Evolutionary conservation across 768 basidiomycete genomes (phyloP).

Genomic region (Thelephora aurantiotincta): DNA sequence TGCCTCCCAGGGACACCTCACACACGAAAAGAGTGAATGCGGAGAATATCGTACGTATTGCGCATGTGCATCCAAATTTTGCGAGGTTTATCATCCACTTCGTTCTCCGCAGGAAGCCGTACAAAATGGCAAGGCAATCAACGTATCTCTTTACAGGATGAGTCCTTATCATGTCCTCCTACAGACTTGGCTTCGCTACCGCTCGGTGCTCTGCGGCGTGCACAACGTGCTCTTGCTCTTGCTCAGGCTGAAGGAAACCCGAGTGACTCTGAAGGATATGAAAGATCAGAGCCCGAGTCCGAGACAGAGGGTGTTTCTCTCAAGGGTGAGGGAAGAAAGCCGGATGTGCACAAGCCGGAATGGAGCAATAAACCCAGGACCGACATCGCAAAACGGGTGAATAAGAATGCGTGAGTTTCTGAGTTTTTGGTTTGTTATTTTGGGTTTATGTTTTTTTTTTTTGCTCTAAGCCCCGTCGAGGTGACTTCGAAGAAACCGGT

Average conservation of each 20-base stretch:
- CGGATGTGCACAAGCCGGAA: conserved; percentile 18
- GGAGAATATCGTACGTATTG: background rate
- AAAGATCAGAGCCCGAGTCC: conserved; percentile 7
- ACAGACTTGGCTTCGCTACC: conserved; percentile 13
- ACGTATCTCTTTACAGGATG: no score
- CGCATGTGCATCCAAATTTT: background rate
- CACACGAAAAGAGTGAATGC: background rate
- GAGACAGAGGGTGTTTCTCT: conserved; percentile 8
- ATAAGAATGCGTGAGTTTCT: conserved; percentile 78
- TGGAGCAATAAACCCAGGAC: conserved; percentile 28
- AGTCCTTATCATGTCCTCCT: background rate
- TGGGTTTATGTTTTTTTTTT: background rate
- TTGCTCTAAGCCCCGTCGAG: conserved; percentile 50
- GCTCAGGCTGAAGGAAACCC: conserved; percentile 4
- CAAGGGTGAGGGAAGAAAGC: conserved; percentile 14
- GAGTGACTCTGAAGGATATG: conserved; percentile 9
- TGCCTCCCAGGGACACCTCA: background rate
- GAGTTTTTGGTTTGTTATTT: background rate
- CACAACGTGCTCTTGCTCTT: conserved; percentile 11
- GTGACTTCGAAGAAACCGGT: conserved; percentile 79
- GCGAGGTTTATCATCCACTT: background rate
- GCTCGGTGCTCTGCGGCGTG: conserved; percentile 15
- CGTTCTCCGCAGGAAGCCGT: background rate
- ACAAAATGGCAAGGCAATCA: conserved; percentile 5
- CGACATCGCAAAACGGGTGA: conserved; percentile 43